A percentile compares a stretch with the other conserved stretches of the same genome.
Evolutionary conservation across 169 alveolate species (phyloP).

Genomic region (Cyclospora cayetanensis): DNA sequence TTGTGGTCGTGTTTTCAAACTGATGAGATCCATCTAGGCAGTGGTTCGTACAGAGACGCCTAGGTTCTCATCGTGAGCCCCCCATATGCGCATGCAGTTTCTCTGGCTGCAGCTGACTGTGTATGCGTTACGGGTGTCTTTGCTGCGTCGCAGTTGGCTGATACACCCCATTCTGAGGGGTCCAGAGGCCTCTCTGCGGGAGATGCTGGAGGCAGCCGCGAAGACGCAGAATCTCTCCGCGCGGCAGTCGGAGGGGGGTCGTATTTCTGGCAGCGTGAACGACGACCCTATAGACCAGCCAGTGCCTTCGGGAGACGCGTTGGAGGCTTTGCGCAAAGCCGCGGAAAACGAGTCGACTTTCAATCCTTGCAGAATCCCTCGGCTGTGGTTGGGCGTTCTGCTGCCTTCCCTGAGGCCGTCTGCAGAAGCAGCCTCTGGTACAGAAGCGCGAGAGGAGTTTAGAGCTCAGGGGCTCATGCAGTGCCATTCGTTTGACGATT

Average conservation of each 20-base stretch:
- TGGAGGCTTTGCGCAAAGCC: background rate
- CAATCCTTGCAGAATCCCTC: background rate
- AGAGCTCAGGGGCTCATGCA: background rate
- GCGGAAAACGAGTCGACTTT: background rate
- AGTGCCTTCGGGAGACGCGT: constrained; percentile 18
- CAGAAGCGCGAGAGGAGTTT: background rate
- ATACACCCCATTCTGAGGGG: background rate
- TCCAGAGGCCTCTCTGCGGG: background rate
- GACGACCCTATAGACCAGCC: background rate
- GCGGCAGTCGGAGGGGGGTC: background rate
- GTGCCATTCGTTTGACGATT: background rate
- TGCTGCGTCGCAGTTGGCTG: constrained; percentile 6
- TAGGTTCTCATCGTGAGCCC: too few relatives aligned
- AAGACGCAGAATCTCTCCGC: background rate
- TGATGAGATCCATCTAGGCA: too few relatives aligned
- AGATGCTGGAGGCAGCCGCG: background rate
- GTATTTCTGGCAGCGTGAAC: background rate
- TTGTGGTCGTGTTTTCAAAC: too few relatives aligned
- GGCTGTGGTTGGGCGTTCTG: background rate
- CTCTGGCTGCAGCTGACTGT: background rate
- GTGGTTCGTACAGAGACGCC: too few relatives aligned
- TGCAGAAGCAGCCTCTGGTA: background rate
- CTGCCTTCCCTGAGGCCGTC: background rate
- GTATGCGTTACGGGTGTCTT: too few relatives aligned
- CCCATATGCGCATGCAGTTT: background rate